phyloP scores from a whole-genome alignment of 140 eudicot genomes.

The Stevia rebaudiana region DNA sequence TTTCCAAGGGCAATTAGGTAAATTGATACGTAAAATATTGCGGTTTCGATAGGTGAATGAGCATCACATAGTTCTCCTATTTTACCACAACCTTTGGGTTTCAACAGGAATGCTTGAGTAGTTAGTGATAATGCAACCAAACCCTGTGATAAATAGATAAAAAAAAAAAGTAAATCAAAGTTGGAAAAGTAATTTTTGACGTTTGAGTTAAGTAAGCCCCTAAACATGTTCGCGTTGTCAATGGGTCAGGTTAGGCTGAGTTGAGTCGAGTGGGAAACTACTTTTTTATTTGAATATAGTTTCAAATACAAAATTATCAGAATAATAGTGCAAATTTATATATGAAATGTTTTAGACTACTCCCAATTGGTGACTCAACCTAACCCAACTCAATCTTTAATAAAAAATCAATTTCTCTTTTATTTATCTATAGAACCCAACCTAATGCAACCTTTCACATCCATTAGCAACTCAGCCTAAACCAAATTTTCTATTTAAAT shows the following conservation, averaged over 20 bases:
- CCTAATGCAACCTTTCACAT: no score
- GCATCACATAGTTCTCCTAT: conserved; percentile 48
- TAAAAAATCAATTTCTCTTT: no score
- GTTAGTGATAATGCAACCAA: conserved; percentile 52
- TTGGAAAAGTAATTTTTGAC: background rate
- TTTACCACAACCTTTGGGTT: conserved; percentile 67
- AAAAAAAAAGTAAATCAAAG: background rate
- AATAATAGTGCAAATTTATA: background rate
- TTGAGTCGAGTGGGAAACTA: no score
- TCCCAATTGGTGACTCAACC: background rate
- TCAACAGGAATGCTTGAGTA: conserved; percentile 56
- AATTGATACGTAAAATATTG: conserved; percentile 53
- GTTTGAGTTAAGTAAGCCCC: background rate
- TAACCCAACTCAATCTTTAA: no score
- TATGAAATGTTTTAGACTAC: background rate
- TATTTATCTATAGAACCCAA: no score
- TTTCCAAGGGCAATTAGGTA: conserved; percentile 68
- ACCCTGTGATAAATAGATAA: conserved; percentile 37
- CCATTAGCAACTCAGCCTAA: no score
- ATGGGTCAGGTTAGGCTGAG: background rate
- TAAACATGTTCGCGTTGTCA: conserved; percentile 3
- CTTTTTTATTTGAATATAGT: no score
- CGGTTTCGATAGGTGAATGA: conserved; percentile 37
- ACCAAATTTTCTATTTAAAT: no score
- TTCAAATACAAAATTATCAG: background rate